phyloP scores from a whole-genome alignment of 164 flowering plant species.

The Umbellularia californica region DNA sequence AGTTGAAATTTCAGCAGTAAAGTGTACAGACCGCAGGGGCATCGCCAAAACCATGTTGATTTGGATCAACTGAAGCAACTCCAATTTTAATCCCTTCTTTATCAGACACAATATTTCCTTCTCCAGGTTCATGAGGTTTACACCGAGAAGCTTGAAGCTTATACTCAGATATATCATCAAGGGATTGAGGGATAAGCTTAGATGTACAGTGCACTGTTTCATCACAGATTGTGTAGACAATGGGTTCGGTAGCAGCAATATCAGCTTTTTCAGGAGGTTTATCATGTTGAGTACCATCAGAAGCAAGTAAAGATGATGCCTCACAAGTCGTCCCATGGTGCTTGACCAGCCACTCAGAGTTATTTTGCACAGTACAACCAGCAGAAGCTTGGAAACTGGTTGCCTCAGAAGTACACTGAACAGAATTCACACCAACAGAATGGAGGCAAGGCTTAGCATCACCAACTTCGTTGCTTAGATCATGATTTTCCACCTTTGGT shows the following conservation, averaged over 20 bases:
- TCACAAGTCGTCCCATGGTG: not conserved
- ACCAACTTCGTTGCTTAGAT: not conserved
- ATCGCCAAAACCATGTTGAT: not conserved
- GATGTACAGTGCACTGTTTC: conserved; percentile 2
- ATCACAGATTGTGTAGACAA: conserved; percentile 1
- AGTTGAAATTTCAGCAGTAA: not conserved
- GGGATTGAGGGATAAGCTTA: conserved; percentile 4
- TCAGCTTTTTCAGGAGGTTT: not conserved
- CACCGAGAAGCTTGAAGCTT: conserved; percentile 4
- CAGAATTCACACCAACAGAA: not conserved
- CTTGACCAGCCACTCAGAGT: not conserved
- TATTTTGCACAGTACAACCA: not conserved
- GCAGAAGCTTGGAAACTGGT: not conserved
- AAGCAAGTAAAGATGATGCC: not conserved
- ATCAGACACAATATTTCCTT: too few species aligned
- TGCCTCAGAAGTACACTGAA: not conserved
- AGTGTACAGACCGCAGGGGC: not conserved
- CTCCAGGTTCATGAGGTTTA: conserved; percentile 6
- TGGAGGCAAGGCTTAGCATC: not conserved
- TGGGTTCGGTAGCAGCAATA: conserved; percentile 16
- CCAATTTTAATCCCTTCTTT: too few species aligned
- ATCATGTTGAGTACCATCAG: not conserved
- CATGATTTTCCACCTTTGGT: not conserved
- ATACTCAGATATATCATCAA: conserved; percentile 9
- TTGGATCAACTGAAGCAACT: not conserved